Conservation (phyloP, 1,139 yeast genomes). For the Yamadazyma dendronema region DNA sequence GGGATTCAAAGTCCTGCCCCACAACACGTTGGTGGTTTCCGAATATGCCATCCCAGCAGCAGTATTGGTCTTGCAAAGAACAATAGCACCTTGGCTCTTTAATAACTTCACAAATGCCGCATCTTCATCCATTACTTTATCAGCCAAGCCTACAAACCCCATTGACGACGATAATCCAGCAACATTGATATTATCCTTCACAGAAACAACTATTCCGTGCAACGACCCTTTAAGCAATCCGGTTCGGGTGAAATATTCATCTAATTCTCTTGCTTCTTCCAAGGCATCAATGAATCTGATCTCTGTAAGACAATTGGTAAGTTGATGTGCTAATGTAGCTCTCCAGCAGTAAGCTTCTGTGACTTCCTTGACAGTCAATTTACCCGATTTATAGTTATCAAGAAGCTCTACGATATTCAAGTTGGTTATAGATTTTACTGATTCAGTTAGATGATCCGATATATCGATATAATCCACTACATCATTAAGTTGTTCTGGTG, state of each 20-base stretch:
- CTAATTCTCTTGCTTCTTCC: conserved; percentile 28
- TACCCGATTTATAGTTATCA: conserved; percentile 12
- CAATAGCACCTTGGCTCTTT: conserved; percentile 62
- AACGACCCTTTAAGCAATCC: conserved; percentile 61
- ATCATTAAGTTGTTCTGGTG: conserved; percentile 34
- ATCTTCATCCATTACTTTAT: conserved; percentile 47
- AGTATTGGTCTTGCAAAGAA: conserved; percentile 43
- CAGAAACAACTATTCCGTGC: conserved; percentile 75
- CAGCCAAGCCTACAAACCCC: conserved; percentile 49
- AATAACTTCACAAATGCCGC: conserved; percentile 50
- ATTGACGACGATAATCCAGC: conserved; percentile 51
- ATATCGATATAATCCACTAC: conserved; percentile 39
- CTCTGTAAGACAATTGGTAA: conserved; percentile 32
- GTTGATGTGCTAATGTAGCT: conserved; percentile 36
- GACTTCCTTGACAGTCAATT: conserved; percentile 40
- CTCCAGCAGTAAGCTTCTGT: conserved; percentile 49
- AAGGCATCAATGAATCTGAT: conserved; percentile 32
- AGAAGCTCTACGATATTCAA: conserved; percentile 7
- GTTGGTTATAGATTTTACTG: conserved; percentile 32
- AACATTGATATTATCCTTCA: conserved; percentile 68
- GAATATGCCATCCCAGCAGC: conserved; percentile 23
- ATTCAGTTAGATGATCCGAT: conserved; percentile 19
- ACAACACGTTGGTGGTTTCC: conserved; percentile 13
- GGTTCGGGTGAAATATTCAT: conserved; percentile 47
- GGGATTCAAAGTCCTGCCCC: conserved; percentile 24